Evolutionary conservation across 2,329 filamentous ascomycete species (phyloP).

Genomic region (Trichoderma harzianum): DNA sequence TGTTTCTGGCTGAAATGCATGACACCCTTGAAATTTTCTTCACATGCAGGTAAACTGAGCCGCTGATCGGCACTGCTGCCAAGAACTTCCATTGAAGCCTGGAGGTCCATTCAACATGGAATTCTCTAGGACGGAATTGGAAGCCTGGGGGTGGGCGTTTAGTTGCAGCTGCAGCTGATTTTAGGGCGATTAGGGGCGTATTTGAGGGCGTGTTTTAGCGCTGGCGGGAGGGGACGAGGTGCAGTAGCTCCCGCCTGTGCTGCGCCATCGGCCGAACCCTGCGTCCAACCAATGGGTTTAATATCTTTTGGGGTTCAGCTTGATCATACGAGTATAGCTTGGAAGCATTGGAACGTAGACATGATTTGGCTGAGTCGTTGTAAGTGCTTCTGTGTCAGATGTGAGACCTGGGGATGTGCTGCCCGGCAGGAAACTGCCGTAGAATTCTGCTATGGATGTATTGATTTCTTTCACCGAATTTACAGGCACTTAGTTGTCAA

Average conservation of each 20-base stretch:
- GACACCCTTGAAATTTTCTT: not conserved
- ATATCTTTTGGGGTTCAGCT: not conserved
- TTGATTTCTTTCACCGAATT: not conserved
- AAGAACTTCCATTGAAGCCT: not conserved
- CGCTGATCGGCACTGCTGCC: not conserved
- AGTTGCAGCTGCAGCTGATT: not conserved
- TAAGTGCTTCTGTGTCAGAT: not conserved
- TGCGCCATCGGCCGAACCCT: not conserved
- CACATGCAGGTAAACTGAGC: not conserved
- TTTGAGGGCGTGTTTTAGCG: not conserved
- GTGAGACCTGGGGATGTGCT: not conserved
- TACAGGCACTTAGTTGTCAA: not conserved
- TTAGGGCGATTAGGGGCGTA: not conserved
- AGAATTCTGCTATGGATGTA: not conserved
- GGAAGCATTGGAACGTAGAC: not conserved
- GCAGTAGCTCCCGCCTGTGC: slow-evolving; percentile 12
- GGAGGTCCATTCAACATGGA: not conserved
- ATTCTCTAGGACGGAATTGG: not conserved
- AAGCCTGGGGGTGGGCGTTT: not conserved
- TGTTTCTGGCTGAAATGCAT: not conserved
- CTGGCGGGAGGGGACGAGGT: not conserved
- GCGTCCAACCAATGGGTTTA: not conserved
- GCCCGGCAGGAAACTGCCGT: not conserved
- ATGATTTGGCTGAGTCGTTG: not conserved
- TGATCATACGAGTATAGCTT: not conserved